phyloP scores from a whole-genome alignment of 2,329 filamentous ascomycete genomes.

The Clonostachys chloroleuca region DNA sequence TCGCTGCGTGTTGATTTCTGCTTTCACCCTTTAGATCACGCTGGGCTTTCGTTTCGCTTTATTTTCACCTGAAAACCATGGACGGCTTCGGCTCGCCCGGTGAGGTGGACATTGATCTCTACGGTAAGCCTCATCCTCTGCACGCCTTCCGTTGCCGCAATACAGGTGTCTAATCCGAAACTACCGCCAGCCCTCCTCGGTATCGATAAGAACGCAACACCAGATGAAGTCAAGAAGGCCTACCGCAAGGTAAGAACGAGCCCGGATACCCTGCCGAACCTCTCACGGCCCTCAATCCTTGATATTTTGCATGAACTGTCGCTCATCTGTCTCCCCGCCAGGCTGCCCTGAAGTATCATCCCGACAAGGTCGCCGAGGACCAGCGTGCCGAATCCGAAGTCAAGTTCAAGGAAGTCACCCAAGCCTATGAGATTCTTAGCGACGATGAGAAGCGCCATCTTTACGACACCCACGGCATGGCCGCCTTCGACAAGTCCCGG shows the following conservation, averaged over 20 bases:
- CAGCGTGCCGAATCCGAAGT: slow-evolving; percentile 81
- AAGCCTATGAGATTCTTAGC: slow-evolving; percentile 96
- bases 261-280: neutral
- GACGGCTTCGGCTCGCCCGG: slow-evolving; percentile 10
- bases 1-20: no score
- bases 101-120: slow-evolving; percentile 52
- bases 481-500: slow-evolving; percentile 79
- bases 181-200: slow-evolving; percentile 66
- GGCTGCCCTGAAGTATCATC: slow-evolving; percentile 85
- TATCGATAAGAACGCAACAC: slow-evolving; percentile 65
- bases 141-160: neutral
- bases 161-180: neutral
- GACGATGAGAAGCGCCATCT: slow-evolving; percentile 90
- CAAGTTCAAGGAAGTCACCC: slow-evolving; percentile 88
- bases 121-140: slow-evolving; percentile 36
- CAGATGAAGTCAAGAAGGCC: slow-evolving; percentile 87
- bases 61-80: slow-evolving; percentile 6
- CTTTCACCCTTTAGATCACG: no score
- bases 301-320: neutral
- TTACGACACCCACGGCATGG: slow-evolving; percentile 95
- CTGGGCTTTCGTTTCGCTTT: no score
- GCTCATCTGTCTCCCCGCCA: slow-evolving; percentile 23
- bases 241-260: slow-evolving; percentile 76
- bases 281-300: neutral
- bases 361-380: slow-evolving; percentile 89